Base-by-base conservation (phyloP, 352 stramenopile genomes). In the Pythium diclinum region DNA sequence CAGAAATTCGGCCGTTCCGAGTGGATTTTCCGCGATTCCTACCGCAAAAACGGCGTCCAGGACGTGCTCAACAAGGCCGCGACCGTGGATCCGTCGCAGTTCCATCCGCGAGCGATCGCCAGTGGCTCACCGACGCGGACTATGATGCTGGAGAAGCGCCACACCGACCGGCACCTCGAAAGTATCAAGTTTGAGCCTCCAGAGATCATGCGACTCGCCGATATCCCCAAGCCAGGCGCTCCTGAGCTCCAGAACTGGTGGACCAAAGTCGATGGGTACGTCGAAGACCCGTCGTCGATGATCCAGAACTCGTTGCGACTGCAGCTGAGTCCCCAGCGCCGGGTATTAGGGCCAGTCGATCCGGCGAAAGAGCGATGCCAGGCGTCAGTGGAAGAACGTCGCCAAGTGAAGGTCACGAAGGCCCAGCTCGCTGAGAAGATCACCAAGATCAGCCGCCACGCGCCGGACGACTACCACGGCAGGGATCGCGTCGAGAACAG, bases 161-260 rank as follows among this genome's bases (percentile, higher is more conserved):
- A 73, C 3, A 40, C 67, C 1, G 71, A 75, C 17, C 73, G 67
- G 25, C 73, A 68, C 4, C 53, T 71, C 8, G 79, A 72, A 25
- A 83, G 68, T 52, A 70, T 88, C 13, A 73, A 74, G 60, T 88
- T 88, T 61, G 74, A 89, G 36, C 77, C 78, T 14, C 65, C 58
- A 3, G 78, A 88, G 56, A 75, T 88, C 59, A 71, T 79, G 67
- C 64, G 79, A 0, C 61, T 87, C 8, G 38, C 48, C 7, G 78
- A 88, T 38, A 85, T 86, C 36, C 82, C 82, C 21, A 85, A 80
- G 33, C 40, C 57, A 5, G 65, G 65, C 1, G 64, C 69, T 0
- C 47, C 72, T 3, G 60, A 84, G 25, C 68, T 89, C 7, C 23
- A 56, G 7, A 61, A 73, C 42, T 92, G 84, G 84, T 92, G 84